phyloP scores from a whole-genome alignment of 2,329 filamentous ascomycete species.

The Aureobasidium vineae region DNA sequence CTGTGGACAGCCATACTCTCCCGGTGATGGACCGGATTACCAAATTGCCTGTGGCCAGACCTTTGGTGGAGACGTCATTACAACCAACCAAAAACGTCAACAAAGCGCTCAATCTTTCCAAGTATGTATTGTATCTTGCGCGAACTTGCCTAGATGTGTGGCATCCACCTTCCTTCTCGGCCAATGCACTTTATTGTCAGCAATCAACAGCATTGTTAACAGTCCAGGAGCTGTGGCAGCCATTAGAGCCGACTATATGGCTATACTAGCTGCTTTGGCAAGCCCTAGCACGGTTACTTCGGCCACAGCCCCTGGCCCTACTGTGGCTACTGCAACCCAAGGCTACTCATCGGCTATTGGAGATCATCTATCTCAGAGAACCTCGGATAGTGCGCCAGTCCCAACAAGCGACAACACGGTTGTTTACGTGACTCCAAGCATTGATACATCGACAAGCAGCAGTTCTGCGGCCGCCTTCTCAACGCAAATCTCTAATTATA shows the following conservation, averaged over 20 bases:
- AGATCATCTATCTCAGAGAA: slow-evolving; percentile 13
- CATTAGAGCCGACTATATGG: slow-evolving; percentile 16
- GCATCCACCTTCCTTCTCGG: slow-evolving; percentile 4
- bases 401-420: slow-evolving; percentile 17
- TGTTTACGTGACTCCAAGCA: not conserved
- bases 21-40: slow-evolving; percentile 8
- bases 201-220: slow-evolving; percentile 10
- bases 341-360: not conserved
- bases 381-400: slow-evolving; percentile 14
- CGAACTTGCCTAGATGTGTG: not conserved
- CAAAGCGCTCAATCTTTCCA: slow-evolving; percentile 5
- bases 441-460: not conserved
- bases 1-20: slow-evolving; percentile 16
- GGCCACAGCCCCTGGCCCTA: not conserved
- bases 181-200: slow-evolving; percentile 17
- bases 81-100: slow-evolving; percentile 6
- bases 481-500: not conserved
- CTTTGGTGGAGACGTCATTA: slow-evolving; percentile 10
- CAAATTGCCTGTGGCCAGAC: slow-evolving; percentile 23
- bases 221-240: slow-evolving; percentile 20
- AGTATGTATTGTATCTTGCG: slow-evolving; percentile 19
- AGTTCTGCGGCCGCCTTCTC: slow-evolving; percentile 5
- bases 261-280: slow-evolving; percentile 2
- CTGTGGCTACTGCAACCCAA: not conserved
- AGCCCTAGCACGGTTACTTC: not conserved